Evolutionary conservation across 371 early-diverging fungal genomes (phyloP), one percentile per base, ranked within the genome.

Genomic region (Blakeslea trispora): DNA sequence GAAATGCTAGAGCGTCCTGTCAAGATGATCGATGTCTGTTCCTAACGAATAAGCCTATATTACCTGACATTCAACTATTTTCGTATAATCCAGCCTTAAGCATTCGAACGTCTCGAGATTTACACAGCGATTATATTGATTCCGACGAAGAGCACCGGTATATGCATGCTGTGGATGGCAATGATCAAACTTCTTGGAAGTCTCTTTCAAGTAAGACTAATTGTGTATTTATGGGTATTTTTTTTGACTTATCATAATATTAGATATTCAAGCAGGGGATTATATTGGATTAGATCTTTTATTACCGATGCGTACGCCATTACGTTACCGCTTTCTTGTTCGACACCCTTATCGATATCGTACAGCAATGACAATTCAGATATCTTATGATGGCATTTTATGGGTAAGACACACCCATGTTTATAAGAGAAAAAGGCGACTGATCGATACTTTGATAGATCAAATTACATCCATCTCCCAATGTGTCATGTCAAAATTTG

Each of bases 221-320:
- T n/a, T n/a, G n/a, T n/a, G n/a, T n/a, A n/a, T n/a, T n/a, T n/a
- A n/a, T n/a, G n/a, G n/a, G n/a, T n/a, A n/a, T n/a, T n/a, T n/a
- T n/a, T n/a, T n/a, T n/a, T n/a, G n/a, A n/a, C n/a, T n/a, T n/a
- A n/a, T n/a, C n/a, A 28, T 55, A 60, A 50, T 34, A 58, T 43
- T 28, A 64, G 76, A 65, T 50, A 75, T 77, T 58, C 59, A 57
- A 24, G 52, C 53, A n/a, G 84, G 81, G 7, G 86, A 86, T 45
- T 86, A 80, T 53, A 79, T 86, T 62, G 85, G 86, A 9, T 54
- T 86, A 22, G 86, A 86, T 63, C 59, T 86, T 60, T 41, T 86
- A 31, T 67, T 82, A 53, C 71, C 75, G 11, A 81, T 85, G 63
- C 75, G 75, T 32, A 77, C 71, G 13, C 72, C 74, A 5, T 50